These are phyloP conservation scores for Fusarium sp. DNA, from an alignment of 2,329 filamentous ascomycete genomes.

Conservation along the genomic window DNA sequence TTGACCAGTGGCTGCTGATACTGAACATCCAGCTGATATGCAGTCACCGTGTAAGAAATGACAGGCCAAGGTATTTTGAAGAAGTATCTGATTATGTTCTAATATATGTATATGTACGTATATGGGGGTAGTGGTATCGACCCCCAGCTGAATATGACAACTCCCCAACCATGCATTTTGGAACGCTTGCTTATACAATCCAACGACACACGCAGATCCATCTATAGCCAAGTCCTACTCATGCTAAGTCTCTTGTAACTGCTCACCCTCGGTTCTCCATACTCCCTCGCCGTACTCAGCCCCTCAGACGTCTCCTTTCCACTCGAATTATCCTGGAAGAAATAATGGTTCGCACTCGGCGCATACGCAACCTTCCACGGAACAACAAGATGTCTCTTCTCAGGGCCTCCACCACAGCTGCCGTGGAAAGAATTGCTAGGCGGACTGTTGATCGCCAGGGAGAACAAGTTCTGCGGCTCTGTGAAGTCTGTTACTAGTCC, in stretches of 20 bases:
- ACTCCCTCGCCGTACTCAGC: conserved; percentile 45
- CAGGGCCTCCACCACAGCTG: conserved; percentile 54
- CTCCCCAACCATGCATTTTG: conserved; percentile 1
- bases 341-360: conserved; percentile 56
- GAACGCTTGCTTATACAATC: not conserved
- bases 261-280: conserved; percentile 14
- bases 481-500: conserved; percentile 82
- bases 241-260: conserved; percentile 49
- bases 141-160: not conserved
- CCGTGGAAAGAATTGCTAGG: conserved; percentile 53
- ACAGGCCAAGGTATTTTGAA: no score
- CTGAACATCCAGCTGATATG: no score
- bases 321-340: conserved; percentile 54
- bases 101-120: not conserved
- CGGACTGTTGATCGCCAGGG: conserved; percentile 73
- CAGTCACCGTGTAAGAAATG: no score
- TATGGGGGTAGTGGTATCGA: not conserved
- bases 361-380: conserved; percentile 58
- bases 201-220: not conserved
- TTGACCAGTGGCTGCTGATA: no score
- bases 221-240: conserved; percentile 44
- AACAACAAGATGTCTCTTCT: conserved; percentile 52
- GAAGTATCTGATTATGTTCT: not conserved
- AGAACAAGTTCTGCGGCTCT: conserved; percentile 80
- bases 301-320: conserved; percentile 51